Evolutionary conservation across 2,329 filamentous ascomycete genomes (phyloP), one percentile per base, ranked within the genome.

Genomic region (Alternaria atra): DNA sequence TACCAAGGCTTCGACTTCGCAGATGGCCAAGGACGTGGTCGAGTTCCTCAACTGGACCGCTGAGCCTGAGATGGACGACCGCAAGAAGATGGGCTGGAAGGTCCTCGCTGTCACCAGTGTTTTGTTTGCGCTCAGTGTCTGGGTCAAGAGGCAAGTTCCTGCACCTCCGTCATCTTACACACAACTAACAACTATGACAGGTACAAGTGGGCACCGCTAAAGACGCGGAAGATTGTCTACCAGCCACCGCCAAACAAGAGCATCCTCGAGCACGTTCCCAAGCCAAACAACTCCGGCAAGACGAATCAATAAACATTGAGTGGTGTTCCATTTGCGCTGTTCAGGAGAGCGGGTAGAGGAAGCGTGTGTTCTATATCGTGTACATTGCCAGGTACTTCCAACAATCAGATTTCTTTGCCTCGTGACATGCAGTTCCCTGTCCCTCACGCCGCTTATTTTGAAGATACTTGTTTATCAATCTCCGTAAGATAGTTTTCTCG

Each of bases 61-160:
- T 60, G 95, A 99, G 86, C 95, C 95, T 50, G 95, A 99, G 87
- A 97, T 97, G 93, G 95, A 99, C 79, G 90, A 97, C 80, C 91
- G 95, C 80, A 99, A 99, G 91, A 95, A 93, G 86, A 99, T 98
- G 95, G 95, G 95, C 76, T 89, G 97, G 88, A 98, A 99, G 90
- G 92, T 97, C 55, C 81, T 99, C 73, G 89, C 91, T 70, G 88
- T 97, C 70, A 89, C 89, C 56, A 86, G 90, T 64, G 88, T 90
- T 64, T 85, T 99, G 66, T 91, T 93, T 79, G 93, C 92, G 58
- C 77, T 98, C 76, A 96, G 91, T 81, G 89, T 99, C 74, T 99
- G 94, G 93, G 91, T 98, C 70, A 99, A 99, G 91, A 90, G 94
- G 85, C 84, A 72, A 72, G 80, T 50, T 20, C 23, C n/a, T 9